Base-by-base conservation (phyloP, 805 yeast species). In the Priceomyces castillae region DNA sequence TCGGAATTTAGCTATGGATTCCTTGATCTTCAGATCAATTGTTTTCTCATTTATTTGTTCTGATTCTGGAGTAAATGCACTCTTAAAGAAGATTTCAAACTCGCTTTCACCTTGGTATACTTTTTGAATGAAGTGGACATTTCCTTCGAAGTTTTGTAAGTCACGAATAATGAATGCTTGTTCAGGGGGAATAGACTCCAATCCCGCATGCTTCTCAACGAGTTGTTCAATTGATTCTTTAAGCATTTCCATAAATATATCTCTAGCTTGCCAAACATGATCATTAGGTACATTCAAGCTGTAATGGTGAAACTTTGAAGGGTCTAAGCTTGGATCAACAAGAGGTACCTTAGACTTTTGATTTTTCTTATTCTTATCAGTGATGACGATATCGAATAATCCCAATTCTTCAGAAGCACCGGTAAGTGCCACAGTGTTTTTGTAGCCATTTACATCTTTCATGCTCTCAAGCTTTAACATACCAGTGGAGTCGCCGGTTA, bases 51-150 rank as follows among this genome's bases (percentile, higher is more conserved):
- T 54, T 20, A 82, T 67, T 37, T 57, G 59, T 22, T 79, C 69
- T 1, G 60, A 47, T 1, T 41, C 46, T 14, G 65, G 65, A 0
- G 83, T 62, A 1, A 56, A 48, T 3, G 74, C 76, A 41, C 65
- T 68, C 50, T 80, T 80, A 65, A 67, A 90, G 2, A 79, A 57
- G 16, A 92, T 65, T 47, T 84, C 89, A 59, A 87, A 88, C 58
- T 88, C 87, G 59, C 86, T 84, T 12, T 65, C 69, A 2, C 95
- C 96, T 54, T 76, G 71, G 59, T 80, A 94, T 0, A 82, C 70
- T 53, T 86, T 83, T 62, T 92, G 97, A 22, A 90, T 65, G 46
- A 78, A 77, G 59, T 92, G 97, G 44, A 87, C 58, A 57, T 88
- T 88, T 1, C 97, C 97, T 47, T 65, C 79, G 50, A 80, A 82